Base-by-base conservation (phyloP, 805 yeast genomes). In the Candida maris region DNA sequence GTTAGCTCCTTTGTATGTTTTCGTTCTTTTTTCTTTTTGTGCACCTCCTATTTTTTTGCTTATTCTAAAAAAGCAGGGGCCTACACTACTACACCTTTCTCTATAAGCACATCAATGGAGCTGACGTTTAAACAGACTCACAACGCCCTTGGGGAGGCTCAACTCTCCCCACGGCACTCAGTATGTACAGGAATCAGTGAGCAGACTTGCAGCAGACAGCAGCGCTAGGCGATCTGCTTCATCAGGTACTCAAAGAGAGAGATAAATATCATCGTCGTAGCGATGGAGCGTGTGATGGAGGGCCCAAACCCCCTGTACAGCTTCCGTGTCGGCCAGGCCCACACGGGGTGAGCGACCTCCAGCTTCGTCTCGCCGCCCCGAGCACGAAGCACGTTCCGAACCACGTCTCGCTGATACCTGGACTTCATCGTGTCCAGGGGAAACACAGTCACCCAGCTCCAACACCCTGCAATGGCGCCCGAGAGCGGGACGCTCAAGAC, bases 361-460 rank as follows among this genome's bases (percentile, higher is more conserved):
- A 65, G 46, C 49, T 72, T 69, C 25, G 64, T 57, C 31, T 70
- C 50, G 24, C 81, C 72, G 39, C 71, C 65, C 49, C 64, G 64
- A 27, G 54, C 65, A 37, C 84, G 55, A 25, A 83, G 62, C n/a
- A 83, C 77, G 44, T 80, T 78, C 20, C 81, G 67, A 18, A 85
- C 82, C 4, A 82, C 67, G 49, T 85, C 91, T 39, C 82, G 74
- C 52, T 86, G 96, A 29, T 77, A 71, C 39, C 81, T 69, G 1
- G 89, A 77, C 54, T 87, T 86, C 40, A 82, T 67, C 0, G 95
- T 86, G 57, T 86, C 96, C 8, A 86, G 55, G 3, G 95, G 94
- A 61, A 82, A 87, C 3, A 85, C 79, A 1, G 77, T 57, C 2
- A 77, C 60, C 94, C 95, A 85, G 34, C 87, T 71, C 13, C 81